Evolutionary conservation across 306 rosid species (phyloP), one percentile per base, ranked within the genome.

Genomic region (Gleditsia sinensis): DNA sequence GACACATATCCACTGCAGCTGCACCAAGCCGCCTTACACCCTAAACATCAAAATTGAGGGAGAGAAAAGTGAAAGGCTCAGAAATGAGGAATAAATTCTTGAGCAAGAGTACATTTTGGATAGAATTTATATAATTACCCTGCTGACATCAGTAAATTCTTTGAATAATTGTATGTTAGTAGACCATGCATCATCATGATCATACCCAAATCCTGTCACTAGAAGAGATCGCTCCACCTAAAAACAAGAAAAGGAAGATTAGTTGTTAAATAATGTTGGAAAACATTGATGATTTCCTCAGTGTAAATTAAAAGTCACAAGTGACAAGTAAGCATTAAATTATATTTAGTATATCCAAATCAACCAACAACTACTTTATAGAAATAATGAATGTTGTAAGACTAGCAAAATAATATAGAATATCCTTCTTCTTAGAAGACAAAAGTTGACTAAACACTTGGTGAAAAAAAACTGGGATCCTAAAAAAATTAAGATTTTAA

Each of bases 21-120:
- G 98, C 98, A 65, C 98, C 98, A 5, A 94, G 98, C 81, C 98
- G 83, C 79, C 98, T 94, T 62, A 94, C 98, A 80, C 98, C 98
- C 98, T 94, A 42, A 50, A 58, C 68, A 78, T 82, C 72, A 46
- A 61, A 72, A 39, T 61, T 75, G 43, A 39, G 58, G 53, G 45
- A 68, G 21, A 68, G 7, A 56, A 68, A 36, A 17, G 51, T 21
- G 56, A 55, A 46, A 66, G 50, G 66, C 53, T 25, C 7, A 64
- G 72, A 61, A 56, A 77, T 49, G 50, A 50, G 37, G 1, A 8
- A 56, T n/a, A 33, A 30, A 36, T 49, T 59, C 57, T 32, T n/a
- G 14, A 46, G 17, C 27, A 33, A 61, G 59, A 49, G 69, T 24
- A 58, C 17, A 70, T 13, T 34, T 19, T 40, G 37, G 59, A 34